Conservation (phyloP, 2,329 filamentous ascomycete species). For the Fusarium stilboides region DNA sequence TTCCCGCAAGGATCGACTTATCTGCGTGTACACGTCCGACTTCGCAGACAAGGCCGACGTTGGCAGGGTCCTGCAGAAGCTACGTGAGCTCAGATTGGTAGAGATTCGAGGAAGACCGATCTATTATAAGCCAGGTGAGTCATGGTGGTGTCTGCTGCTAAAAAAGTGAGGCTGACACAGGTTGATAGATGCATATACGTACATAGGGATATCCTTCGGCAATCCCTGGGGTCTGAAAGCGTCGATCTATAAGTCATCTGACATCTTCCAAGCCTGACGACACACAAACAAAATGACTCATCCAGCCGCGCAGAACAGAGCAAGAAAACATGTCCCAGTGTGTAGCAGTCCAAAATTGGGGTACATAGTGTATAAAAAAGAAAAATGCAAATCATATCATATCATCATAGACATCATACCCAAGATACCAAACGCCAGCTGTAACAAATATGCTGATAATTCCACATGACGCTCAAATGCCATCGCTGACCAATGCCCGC, state of each 20-base stretch:
- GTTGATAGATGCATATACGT: constrained; percentile 74
- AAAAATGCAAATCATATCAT: constrained; percentile 36
- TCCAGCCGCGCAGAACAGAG: constrained; percentile 3
- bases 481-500: constrained; percentile 4
- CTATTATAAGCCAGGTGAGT: constrained; percentile 84
- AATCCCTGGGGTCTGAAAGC: constrained; percentile 76
- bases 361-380: constrained; percentile 8
- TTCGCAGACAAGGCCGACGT: constrained; percentile 80
- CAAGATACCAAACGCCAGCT: constrained; percentile 32
- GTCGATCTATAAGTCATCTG: constrained; percentile 67
- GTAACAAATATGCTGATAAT: constrained; percentile 18
- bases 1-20: constrained; percentile 65
- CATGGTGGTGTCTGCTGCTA: constrained; percentile 4
- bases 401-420: constrained; percentile 28
- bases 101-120: constrained; percentile 65
- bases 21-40: constrained; percentile 85
- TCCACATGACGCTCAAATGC: constrained; percentile 23
- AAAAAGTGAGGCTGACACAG: constrained; percentile 30
- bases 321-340: constrained; percentile 5
- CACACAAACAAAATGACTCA: constrained; percentile 24
- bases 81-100: constrained; percentile 75
- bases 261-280: constrained; percentile 53
- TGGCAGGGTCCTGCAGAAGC: constrained; percentile 73
- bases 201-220: constrained; percentile 72
- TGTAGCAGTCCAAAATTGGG: constrained; percentile 4